phyloP scores from a whole-genome alignment of 371 early-diverging fungal genomes.

The Mortierella sp. region DNA sequence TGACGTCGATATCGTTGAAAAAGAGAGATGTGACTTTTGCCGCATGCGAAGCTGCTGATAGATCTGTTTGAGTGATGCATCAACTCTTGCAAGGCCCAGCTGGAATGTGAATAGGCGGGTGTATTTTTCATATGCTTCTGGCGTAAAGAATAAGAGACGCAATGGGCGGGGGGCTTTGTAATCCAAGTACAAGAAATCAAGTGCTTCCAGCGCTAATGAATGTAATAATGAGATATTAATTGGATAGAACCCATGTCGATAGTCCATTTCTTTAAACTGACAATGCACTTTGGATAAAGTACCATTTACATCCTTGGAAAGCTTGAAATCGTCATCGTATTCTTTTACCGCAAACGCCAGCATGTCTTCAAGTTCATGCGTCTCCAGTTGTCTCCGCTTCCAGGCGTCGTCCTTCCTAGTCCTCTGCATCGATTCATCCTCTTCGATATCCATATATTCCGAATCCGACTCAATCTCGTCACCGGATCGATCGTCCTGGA shows the following conservation, averaged over 20 bases:
- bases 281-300: not conserved
- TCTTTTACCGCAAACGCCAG: conserved; percentile 60
- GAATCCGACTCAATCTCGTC: not conserved
- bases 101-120: conserved; percentile 66
- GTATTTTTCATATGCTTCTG: conserved; percentile 60
- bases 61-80: conserved; percentile 54
- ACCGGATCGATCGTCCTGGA: conserved; percentile 11
- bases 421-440: not conserved
- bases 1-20: not conserved
- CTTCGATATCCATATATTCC: conserved; percentile 25
- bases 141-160: conserved; percentile 59
- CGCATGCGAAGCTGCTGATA: conserved; percentile 35
- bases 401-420: not conserved
- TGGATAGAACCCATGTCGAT: not conserved
- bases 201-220: conserved; percentile 56
- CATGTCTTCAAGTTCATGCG: conserved; percentile 54
- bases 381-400: conserved; percentile 11
- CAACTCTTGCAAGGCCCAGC: conserved; percentile 58
- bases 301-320: conserved; percentile 58
- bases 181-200: conserved; percentile 64
- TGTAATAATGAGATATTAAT: not conserved
- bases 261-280: not conserved
- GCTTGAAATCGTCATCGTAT: conserved; percentile 40
- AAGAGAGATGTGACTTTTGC: not conserved
- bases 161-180: conserved; percentile 64